These are phyloP conservation scores for Polyplosphaeria fusca DNA, from an alignment of 495 filamentous ascomycete species.

Conservation along the genomic window DNA sequence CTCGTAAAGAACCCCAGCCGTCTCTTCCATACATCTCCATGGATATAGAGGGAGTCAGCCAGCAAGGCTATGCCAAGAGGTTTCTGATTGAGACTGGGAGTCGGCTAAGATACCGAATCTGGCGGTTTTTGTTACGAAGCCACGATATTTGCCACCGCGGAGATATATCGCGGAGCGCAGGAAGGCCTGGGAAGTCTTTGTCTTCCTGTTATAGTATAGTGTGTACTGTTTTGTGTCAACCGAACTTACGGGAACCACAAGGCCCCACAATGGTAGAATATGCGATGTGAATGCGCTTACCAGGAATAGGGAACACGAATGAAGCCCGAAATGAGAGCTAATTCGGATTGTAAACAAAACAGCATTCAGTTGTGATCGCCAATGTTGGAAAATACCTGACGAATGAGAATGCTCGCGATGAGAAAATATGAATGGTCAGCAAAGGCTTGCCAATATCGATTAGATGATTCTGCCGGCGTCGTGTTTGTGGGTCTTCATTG, in stretches of 20 bases:
- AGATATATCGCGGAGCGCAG: not conserved
- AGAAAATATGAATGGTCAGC: slow-evolving; percentile 1
- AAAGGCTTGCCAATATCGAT: slow-evolving; percentile 1
- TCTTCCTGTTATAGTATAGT: not conserved
- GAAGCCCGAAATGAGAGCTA: not conserved
- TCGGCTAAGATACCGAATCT: not conserved
- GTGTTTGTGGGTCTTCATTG: not conserved
- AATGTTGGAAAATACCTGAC: not conserved
- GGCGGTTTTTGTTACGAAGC: not conserved
- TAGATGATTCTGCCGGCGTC: slow-evolving; percentile 14
- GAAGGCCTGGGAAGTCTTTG: not conserved
- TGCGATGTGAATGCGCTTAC: not conserved
- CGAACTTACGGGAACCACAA: not conserved
- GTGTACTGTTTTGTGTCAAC: not conserved
- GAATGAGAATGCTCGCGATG: not conserved
- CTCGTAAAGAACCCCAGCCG: not conserved
- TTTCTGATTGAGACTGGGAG: slow-evolving; percentile 4
- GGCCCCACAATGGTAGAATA: too few species aligned
- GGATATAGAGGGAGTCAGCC: not conserved
- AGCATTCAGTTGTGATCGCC: not conserved
- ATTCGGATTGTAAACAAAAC: not conserved
- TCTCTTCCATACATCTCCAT: not conserved
- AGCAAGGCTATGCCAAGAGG: not conserved
- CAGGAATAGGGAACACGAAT: not conserved
- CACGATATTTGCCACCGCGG: slow-evolving; percentile 23